Conservation (phyloP, 225 moss, liverwort and hornwort genomes). For the Polytrichum commune region DNA sequence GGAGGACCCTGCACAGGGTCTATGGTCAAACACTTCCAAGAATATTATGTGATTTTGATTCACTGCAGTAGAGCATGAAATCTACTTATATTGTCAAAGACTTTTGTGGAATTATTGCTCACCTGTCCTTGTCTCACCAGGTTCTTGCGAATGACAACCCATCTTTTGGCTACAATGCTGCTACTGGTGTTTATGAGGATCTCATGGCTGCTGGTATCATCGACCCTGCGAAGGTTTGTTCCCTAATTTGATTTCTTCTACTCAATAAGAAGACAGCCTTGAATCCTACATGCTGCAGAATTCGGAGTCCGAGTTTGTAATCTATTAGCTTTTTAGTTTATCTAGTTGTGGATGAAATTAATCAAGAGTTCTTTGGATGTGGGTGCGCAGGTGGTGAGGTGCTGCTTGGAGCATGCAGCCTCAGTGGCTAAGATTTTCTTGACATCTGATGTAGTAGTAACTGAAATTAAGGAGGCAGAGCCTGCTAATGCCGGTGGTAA, state of each 20-base stretch:
- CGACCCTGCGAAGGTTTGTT: slow-evolving; percentile 81
- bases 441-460: slow-evolving; percentile 94
- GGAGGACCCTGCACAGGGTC: too few relatives aligned
- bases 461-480: slow-evolving; percentile 88
- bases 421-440: slow-evolving; percentile 95
- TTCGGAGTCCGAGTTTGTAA: background rate
- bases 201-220: slow-evolving; percentile 95
- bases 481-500: slow-evolving; percentile 32
- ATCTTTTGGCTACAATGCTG: slow-evolving; percentile 91
- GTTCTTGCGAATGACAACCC: slow-evolving; percentile 80
- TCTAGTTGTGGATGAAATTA: too few relatives aligned
- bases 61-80: too few relatives aligned
- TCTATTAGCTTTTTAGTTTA: too few relatives aligned
- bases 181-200: slow-evolving; percentile 92
- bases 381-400: slow-evolving; percentile 73
- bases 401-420: slow-evolving; percentile 96
- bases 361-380: background rate
- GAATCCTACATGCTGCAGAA: background rate
- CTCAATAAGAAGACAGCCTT: background rate
- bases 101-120: background rate
- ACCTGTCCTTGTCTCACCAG: slow-evolving; percentile 21
- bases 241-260: background rate
- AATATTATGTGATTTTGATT: too few relatives aligned
- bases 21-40: too few relatives aligned
- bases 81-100: background rate